A percentile compares a stretch with the other conserved stretches of the same genome.
These are phyloP conservation scores for Aphanomyces euteiches DNA, from an alignment of 352 stramenopile genomes.

Conservation along the genomic window DNA sequence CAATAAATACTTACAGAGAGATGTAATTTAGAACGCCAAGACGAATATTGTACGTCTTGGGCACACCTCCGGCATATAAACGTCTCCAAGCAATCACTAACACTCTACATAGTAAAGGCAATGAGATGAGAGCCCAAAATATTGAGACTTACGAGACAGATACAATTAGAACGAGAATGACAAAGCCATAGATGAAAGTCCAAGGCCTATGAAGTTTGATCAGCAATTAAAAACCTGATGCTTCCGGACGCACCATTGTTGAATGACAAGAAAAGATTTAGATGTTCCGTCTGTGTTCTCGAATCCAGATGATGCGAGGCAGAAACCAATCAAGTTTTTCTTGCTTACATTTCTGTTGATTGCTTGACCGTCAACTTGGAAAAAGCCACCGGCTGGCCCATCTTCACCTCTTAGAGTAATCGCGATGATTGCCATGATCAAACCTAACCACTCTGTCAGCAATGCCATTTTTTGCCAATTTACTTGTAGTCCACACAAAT, in stretches of 20 bases:
- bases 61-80: constrained; percentile 74
- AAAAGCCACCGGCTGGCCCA: constrained; percentile 69
- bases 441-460: constrained; percentile 32
- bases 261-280: constrained; percentile 11
- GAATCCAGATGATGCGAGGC: constrained; percentile 72
- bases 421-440: constrained; percentile 76
- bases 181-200: constrained; percentile 85
- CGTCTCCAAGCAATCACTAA: constrained; percentile 79
- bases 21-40: constrained; percentile 87
- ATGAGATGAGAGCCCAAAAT: too few relatives aligned
- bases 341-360: constrained; percentile 71
- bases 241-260: constrained; percentile 9
- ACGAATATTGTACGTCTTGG: constrained; percentile 87
- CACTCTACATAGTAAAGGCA: constrained; percentile 39
- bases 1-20: constrained; percentile 57
- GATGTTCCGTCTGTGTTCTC: constrained; percentile 43
- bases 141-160: constrained; percentile 58
- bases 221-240: not conserved
- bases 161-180: constrained; percentile 79
- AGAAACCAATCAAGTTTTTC: constrained; percentile 73
- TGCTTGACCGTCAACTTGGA: constrained; percentile 76
- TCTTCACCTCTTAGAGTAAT: constrained; percentile 42
- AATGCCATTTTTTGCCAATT: not conserved
- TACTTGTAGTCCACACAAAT: constrained; percentile 74
- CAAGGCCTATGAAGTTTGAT: constrained; percentile 47